Conservation (phyloP, 805 yeast species). For the Starmerella davenportii region DNA sequence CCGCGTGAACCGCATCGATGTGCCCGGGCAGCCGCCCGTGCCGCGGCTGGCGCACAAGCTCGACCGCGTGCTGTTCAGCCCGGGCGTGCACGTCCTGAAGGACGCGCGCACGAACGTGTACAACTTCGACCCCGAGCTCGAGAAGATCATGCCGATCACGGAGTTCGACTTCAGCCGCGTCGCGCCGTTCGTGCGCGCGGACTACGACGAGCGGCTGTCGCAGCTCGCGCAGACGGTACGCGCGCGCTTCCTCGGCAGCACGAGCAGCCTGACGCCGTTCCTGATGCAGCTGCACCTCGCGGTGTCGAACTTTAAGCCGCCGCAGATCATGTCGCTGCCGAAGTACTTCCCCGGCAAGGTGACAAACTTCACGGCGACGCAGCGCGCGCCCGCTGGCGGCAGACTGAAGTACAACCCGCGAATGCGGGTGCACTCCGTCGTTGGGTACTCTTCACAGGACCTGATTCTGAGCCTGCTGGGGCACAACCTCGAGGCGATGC, state of each 20-base stretch:
- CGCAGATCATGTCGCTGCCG: constrained; percentile 31
- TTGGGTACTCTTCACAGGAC: constrained; percentile 48
- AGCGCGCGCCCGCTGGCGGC: constrained; percentile 36
- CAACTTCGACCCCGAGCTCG: constrained; percentile 48
- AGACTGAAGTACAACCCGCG: constrained; percentile 33
- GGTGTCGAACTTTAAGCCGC: constrained; percentile 42
- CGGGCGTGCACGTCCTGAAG: constrained; percentile 58
- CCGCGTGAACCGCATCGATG: constrained; percentile 7
- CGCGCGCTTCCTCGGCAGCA: constrained; percentile 47
- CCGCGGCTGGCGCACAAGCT: constrained; percentile 51
- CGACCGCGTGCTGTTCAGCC: constrained; percentile 57
- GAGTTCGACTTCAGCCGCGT: constrained; percentile 48
- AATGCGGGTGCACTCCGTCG: constrained; percentile 42
- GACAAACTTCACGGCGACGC: constrained; percentile 28
- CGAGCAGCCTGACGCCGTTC: constrained; percentile 70
- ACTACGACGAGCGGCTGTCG: constrained; percentile 40
- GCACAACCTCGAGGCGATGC: constrained; percentile 54
- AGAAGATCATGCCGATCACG: constrained; percentile 40
- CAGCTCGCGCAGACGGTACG: constrained; percentile 28
- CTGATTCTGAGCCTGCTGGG: constrained; percentile 59
- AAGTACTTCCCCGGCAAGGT: constrained; percentile 26
- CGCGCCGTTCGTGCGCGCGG: constrained; percentile 43
- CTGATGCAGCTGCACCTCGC: constrained; percentile 59
- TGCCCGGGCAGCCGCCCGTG: constrained; percentile 21
- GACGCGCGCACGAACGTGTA: constrained; percentile 62